These are phyloP conservation scores for Microcos paniculata DNA, from an alignment of 345 rosid species.

Conservation along the genomic window DNA sequence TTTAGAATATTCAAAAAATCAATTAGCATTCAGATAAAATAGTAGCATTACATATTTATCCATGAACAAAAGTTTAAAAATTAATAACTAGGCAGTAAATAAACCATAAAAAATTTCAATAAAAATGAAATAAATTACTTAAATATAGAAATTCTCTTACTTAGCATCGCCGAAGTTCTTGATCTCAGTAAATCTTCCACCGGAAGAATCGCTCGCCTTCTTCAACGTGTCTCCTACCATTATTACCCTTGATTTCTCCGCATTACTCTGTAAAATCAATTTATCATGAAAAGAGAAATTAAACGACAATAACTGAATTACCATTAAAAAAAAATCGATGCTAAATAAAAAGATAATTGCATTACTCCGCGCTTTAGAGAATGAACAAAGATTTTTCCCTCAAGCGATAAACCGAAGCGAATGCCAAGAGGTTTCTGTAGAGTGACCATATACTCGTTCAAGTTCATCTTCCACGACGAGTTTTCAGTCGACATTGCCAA, in stretches of 20 bases:
- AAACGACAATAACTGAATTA: background rate
- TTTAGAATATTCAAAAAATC: background rate
- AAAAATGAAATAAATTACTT: background rate
- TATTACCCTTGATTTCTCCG: conserved; percentile 84
- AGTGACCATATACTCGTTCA: conserved; percentile 95
- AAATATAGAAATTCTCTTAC: conserved; percentile 40
- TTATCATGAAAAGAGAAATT: background rate
- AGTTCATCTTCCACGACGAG: conserved; percentile 58
- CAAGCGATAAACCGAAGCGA: conserved; percentile 69
- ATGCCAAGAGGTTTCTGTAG: conserved; percentile 85
- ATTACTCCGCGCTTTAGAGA: conserved; percentile 79
- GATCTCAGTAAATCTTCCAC: conserved; percentile 46
- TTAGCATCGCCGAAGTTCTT: conserved; percentile 58
- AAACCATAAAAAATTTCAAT: background rate
- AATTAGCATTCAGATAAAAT: background rate
- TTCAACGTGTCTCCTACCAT: conserved; percentile 90
- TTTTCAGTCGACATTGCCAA: conserved; percentile 41
- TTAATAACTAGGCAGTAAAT: background rate
- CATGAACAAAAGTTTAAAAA: background rate
- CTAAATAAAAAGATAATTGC: background rate
- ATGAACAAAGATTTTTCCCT: conserved; percentile 78
- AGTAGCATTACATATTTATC: background rate
- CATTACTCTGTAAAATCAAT: conserved; percentile 57
- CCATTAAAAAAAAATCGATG: background rate
- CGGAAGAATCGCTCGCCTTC: conserved; percentile 62